Conservation (phyloP, 352 stramenopile genomes). For the Globisporangium nunn region DNA sequence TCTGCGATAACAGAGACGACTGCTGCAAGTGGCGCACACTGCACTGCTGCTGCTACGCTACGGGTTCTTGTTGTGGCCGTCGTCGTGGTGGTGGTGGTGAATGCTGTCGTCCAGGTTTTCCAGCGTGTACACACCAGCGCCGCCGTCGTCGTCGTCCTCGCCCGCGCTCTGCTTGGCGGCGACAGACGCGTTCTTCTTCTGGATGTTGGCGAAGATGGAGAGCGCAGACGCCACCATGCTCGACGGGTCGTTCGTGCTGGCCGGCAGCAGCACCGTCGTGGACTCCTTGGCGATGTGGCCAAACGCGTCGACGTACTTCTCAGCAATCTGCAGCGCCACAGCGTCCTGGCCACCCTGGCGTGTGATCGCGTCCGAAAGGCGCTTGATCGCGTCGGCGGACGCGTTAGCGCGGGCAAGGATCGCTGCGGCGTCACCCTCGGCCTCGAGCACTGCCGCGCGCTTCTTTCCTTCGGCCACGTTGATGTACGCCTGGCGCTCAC, state of each 20-base stretch:
- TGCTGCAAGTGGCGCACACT: too few species aligned
- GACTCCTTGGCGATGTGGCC: constrained; percentile 86
- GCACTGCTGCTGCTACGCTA: neutral
- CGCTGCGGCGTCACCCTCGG: constrained; percentile 78
- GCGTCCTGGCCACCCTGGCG: constrained; percentile 67
- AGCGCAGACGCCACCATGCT: constrained; percentile 88
- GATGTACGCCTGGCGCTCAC: constrained; percentile 79
- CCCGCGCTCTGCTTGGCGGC: constrained; percentile 15
- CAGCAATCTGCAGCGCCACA: constrained; percentile 80
- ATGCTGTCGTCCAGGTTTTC: constrained; percentile 55
- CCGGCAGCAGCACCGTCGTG: constrained; percentile 79
- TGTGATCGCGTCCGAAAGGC: constrained; percentile 65
- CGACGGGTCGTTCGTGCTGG: constrained; percentile 79
- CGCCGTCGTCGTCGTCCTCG: constrained; percentile 15
- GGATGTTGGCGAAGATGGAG: constrained; percentile 84
- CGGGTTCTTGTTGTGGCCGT: constrained; percentile 12
- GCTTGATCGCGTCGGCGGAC: constrained; percentile 74
- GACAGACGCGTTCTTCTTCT: constrained; percentile 59
- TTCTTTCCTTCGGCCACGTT: constrained; percentile 90
- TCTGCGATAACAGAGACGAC: too few species aligned
- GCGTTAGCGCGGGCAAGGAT: constrained; percentile 80
- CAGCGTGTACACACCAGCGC: constrained; percentile 41
- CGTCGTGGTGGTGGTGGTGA: constrained; percentile 30
- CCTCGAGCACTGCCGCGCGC: constrained; percentile 75
- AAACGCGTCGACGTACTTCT: constrained; percentile 92